Evolutionary conservation across 768 basidiomycete genomes (phyloP).

Genomic region (Antrodiella citrinella): DNA sequence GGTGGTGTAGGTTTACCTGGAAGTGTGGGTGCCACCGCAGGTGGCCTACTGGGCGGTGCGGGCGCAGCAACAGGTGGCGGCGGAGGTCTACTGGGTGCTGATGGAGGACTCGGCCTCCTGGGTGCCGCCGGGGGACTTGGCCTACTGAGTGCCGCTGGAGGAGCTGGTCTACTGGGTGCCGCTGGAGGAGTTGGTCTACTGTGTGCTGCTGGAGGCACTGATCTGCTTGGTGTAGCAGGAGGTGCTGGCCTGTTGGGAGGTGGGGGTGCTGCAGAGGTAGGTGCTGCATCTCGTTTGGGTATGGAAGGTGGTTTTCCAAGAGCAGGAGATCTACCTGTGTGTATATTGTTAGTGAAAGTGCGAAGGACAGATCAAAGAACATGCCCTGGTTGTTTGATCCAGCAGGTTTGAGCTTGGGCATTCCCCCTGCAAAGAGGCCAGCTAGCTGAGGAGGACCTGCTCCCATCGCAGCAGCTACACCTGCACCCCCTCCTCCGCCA

Average conservation of each 20-base stretch:
- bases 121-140: slow-evolving; percentile 14
- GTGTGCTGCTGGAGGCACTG: slow-evolving; percentile 22
- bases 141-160: slow-evolving; percentile 9
- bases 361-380: slow-evolving; percentile 34
- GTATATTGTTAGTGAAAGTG: slow-evolving; percentile 2
- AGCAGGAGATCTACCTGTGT: slow-evolving; percentile 49
- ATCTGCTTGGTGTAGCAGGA: slow-evolving; percentile 18
- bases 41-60: not conserved
- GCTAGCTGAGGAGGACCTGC: slow-evolving; percentile 75
- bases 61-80: slow-evolving; percentile 14
- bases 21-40: slow-evolving; percentile 5
- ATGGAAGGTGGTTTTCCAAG: slow-evolving; percentile 62
- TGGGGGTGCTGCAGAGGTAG: slow-evolving; percentile 27
- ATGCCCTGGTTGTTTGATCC: slow-evolving; percentile 26
- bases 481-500: slow-evolving; percentile 26
- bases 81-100: slow-evolving; percentile 9
- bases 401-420: slow-evolving; percentile 85
- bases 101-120: slow-evolving; percentile 14
- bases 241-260: slow-evolving; percentile 25
- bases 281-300: slow-evolving; percentile 40
- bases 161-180: slow-evolving; percentile 13
- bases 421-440: slow-evolving; percentile 82
- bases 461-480: slow-evolving; percentile 18
- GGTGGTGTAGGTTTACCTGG: slow-evolving; percentile 19
- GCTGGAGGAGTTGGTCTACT: slow-evolving; percentile 19